A percentile compares a stretch with the other conserved stretches of the same genome.
phyloP scores from a whole-genome alignment of 345 rosid genomes.

The Heritiera littoralis region DNA sequence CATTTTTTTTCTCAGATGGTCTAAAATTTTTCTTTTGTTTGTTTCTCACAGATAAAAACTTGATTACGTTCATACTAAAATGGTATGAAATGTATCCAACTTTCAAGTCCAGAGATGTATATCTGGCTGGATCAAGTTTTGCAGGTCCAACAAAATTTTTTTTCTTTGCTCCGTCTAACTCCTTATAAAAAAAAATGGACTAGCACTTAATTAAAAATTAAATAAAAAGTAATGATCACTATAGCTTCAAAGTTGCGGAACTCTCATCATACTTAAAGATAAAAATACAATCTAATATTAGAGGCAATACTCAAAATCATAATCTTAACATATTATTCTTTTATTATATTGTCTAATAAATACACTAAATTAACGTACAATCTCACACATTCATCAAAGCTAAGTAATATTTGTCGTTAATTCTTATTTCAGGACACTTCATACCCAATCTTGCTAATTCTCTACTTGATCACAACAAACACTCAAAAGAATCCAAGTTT shows the following conservation, averaged over 20 bases:
- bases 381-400: no score
- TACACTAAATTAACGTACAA: no score
- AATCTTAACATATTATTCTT: not conserved
- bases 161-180: no score
- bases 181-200: no score
- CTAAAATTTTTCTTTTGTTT: not conserved
- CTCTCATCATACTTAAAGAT: no score
- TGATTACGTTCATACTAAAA: not conserved
- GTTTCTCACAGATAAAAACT: not conserved
- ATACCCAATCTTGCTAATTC: not conserved
- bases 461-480: not conserved
- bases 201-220: no score
- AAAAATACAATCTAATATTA: no score
- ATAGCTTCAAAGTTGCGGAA: no score
- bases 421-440: not conserved
- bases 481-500: not conserved
- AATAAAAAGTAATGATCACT: no score
- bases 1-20: not conserved
- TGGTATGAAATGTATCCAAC: slow-evolving; percentile 15
- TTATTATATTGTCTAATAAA: no score
- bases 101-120: slow-evolving; percentile 11
- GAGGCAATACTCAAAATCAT: no score
- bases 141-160: not conserved
- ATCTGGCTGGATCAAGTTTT: slow-evolving; percentile 2
- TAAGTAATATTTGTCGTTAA: no score